These are phyloP conservation scores for Neoboletus magnificus DNA, from an alignment of 768 basidiomycete genomes.

Conservation along the genomic window DNA sequence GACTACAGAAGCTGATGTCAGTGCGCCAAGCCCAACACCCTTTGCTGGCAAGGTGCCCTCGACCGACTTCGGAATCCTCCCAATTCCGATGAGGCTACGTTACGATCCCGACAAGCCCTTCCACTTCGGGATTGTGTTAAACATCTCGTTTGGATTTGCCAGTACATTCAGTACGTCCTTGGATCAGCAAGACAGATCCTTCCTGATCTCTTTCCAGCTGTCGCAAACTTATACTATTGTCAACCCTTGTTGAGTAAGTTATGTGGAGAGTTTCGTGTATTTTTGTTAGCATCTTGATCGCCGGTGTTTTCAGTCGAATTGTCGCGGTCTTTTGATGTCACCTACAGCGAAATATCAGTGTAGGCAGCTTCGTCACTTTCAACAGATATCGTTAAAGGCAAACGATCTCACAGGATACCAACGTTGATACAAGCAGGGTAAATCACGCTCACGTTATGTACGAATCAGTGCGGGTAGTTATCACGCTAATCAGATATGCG, in stretches of 20 bases:
- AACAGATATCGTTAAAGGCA: neutral
- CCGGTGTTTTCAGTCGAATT: constrained; percentile 27
- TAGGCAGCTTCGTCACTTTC: constrained; percentile 11
- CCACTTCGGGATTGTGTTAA: constrained; percentile 51
- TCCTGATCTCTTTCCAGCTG: constrained; percentile 37
- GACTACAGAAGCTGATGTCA: neutral
- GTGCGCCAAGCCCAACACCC: neutral
- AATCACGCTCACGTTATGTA: constrained; percentile 1
- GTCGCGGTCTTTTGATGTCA: constrained; percentile 38
- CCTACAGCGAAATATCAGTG: constrained; percentile 36
- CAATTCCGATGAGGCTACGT: constrained; percentile 55
- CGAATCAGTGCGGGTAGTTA: neutral
- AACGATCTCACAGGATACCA: constrained; percentile 45
- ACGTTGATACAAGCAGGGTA: constrained; percentile 69
- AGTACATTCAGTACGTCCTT: constrained; percentile 42
- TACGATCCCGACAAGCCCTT: constrained; percentile 50
- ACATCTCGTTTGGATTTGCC: constrained; percentile 59
- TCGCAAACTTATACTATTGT: constrained; percentile 80
- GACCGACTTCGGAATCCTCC: constrained; percentile 60
- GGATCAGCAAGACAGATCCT: neutral
- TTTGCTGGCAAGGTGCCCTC: neutral
- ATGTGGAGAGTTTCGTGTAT: constrained; percentile 17
- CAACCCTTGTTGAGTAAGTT: constrained; percentile 81
- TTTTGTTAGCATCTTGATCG: neutral
- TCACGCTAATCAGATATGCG: constrained; percentile 51